Evolutionary conservation across 2,329 filamentous ascomycete genomes (phyloP), one percentile per base, ranked within the genome.

Genomic region (Dactylellina leptospora): DNA sequence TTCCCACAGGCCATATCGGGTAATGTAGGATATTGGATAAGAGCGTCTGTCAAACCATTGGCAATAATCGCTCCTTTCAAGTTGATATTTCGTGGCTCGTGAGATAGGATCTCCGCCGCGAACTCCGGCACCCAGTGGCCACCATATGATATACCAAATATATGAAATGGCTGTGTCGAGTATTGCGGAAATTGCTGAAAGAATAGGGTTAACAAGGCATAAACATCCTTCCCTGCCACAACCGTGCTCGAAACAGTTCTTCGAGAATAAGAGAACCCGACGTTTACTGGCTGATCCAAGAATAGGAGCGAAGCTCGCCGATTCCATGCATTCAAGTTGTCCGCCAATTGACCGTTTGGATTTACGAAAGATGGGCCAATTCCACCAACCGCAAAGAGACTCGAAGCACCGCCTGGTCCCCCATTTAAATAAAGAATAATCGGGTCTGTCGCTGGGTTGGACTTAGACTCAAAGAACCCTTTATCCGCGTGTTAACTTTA

Each of bases 401-500:
- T 53, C 4, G 48, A 53, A 23, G 28, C 38, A 5, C n/a, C 28
- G 77, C 95, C 95, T 47, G 95, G 95, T 76, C 95, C 95, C 76
- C 95, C 95, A 78, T 97, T 97, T 78, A 97, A 85, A 88, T 93
- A 96, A 75, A 96, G 86, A 59, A 97, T 88, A 48, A 97, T 92
- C 51, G 95, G 95, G 80, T 97, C 95, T 79, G 93, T 97, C 86
- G 93, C 87, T 76, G 95, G 93, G 81, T 97, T 92, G 78, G 97
- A 97, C 78, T 95, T 90, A 55, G 93, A 97, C 83, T 99, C 95
- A 77, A 99, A 99, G 87, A 97, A 97, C 95, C 92, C 92, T 96
- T n/a, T n/a, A n/a, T n/a, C n/a, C n/a, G n/a, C n/a, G n/a, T n/a
- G 76, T 16, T 2, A n/a, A 33, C 6, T 0, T 11, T 23, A 18